Evolutionary conservation across 345 rosid genomes (phyloP), one percentile per base, ranked within the genome.

Genomic region (Gossypium thurberi): DNA sequence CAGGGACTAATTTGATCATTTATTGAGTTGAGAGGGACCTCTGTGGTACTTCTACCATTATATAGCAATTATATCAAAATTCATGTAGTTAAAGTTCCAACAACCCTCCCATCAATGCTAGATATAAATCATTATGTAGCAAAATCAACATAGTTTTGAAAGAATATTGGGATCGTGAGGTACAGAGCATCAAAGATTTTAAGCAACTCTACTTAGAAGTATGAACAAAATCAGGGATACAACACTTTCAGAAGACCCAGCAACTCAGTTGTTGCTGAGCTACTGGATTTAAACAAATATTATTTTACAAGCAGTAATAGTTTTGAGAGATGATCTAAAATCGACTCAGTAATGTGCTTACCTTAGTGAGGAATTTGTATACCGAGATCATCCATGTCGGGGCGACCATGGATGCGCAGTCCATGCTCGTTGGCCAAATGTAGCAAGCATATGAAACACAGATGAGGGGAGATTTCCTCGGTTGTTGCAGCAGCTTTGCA

Each of bases 351-450:
- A 13, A 73, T 17, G 1, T 3, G 9, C 44, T 40, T 62, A 46
- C n/a, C 50, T 0, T 69, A 58, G 60, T 17, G 43, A 11, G 87
- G 87, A 74, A 82, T 82, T 73, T 75, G 71, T 73, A 89, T 87
- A n/a, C 76, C 76, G 47, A 92, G 90, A 80, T 94, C 96, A 25
- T 85, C 91, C 86, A 94, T 74, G 81, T 75, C 71, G 37, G 78
- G 64, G 65, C 80, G 79, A 12, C 96, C 90, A 5, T 51, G 79
- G 76, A 95, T 85, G 76, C 84, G 72, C 76, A 95, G 78, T 20
- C 89, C 91, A 75, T 95, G 94, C 87, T 95, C 97, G 28, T 95
- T 95, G 4, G 99, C 99, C 78, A 95, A 84, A 78, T 95, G 99
- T 67, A 92, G 74, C 21, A 95, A 72, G 81, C 99, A 92, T 78